Base-by-base conservation (phyloP, 768 basidiomycete species). In the Fibroporia radiculosa region DNA sequence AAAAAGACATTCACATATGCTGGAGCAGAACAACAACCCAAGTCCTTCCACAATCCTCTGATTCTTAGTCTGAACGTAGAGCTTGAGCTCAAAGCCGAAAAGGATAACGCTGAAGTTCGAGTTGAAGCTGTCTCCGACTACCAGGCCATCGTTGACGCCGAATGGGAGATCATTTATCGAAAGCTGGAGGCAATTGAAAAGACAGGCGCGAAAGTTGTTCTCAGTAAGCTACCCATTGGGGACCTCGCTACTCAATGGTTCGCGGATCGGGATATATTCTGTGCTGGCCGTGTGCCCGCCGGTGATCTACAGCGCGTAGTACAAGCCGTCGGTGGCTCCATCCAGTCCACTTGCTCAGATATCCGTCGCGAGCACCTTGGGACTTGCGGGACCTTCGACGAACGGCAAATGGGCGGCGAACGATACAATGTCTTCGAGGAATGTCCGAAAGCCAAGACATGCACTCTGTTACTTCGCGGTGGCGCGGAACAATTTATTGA, bases 1-100 rank as follows among this genome's bases (percentile, higher is more conserved):
- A 97, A 97, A 66, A 99, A 99, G 71, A 99, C 96, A 0, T 99
- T 99, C 67, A 93, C 93, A 2, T 99, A 99, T 54, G 96, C 96
- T 18, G 96, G 96, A 37, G 96, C 96, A 16, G 96, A 99, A 62
- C 96, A 99, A 65, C 95, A 98, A 62, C 96, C 95, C 33, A 98
- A 98, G 68, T 74, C 77, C 26, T 96, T 98, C 74, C 68, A 69
- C 50, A 60, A 95, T 58, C 92, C 95, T 35, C 82, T 93, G 56
- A 82, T 99, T 45, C 73, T 97, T 14, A 93, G 92, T 59, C 66
- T 99, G 45, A 99, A 99, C 61, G 95, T 99, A 52, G 96, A 99
- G 62, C 78, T 99, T 42, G 96, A 99, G 65, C 73, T 99, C 54
- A 99, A 99, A 66, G 96, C 96, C 0, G 96, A 99, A 68, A 93